Evolutionary conservation across 163 green algal genomes (phyloP), one percentile per base, ranked within the genome.

Genomic region (Trebouxiophyceae sp.): DNA sequence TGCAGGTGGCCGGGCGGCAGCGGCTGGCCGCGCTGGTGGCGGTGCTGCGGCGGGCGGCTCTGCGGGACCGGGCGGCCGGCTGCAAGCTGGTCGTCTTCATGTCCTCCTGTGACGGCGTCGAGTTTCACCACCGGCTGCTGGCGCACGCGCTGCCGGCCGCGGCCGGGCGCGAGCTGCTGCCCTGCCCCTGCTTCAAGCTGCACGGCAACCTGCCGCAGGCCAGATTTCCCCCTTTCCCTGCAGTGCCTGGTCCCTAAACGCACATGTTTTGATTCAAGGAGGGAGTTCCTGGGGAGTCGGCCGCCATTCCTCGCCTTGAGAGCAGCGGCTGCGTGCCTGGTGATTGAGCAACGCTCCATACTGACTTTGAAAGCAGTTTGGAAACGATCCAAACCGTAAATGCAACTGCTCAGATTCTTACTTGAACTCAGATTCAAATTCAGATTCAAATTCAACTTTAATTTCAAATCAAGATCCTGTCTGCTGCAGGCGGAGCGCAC

Each of bases 11-110:
- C 3, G 79, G 74, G 45, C 90, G 90, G 68, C 67, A 90, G 68
- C 78, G 91, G 6, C 76, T 97, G 24, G 70, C 86, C 27, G 81
- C 75, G 31, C 81, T 97, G 62, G 69, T 75, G 5, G 84, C 73
- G 6, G 31, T 89, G 61, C 78, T 95, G 57, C 67, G 76, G 0
- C 47, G 69, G 45, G 7, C 50, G 26, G 19, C 39, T n/a, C 57
- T 45, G 28, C 60, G 70, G 60, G 46, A 73, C 67, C 45, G 46
- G 2, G 47, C 30, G 12, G 19, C 30, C 20, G 39, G 27, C 30
- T 65, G 46, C 69, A 88, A 93, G 62, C 54, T 88, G 22, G 88
- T 98, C 20, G 86, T 97, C 1, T 98, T 98, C 69, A 68, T 97
- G 47, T 95, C 88, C 12, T 92, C 72, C 59, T 97, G 92, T 59